Percentiles rank a stretch among this genome's conserved stretches.
phyloP scores from a whole-genome alignment of 352 stramenopile genomes.

The Aphanomyces euteiches region DNA sequence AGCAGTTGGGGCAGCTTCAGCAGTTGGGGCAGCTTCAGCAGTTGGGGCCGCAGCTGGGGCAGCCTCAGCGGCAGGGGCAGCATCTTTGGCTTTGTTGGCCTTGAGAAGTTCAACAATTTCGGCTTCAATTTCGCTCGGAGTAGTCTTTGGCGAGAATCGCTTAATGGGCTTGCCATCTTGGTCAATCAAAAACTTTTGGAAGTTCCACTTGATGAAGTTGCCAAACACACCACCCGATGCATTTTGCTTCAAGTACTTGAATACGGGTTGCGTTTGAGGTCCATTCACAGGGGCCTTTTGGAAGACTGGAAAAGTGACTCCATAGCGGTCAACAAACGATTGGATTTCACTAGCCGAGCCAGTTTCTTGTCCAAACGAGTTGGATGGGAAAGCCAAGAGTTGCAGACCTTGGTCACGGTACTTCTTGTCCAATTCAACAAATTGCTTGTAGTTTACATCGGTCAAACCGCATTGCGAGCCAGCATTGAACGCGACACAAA shows the following conservation, averaged over 20 bases:
- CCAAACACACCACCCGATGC: slow-evolving; percentile 57
- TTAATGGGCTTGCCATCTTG: slow-evolving; percentile 68
- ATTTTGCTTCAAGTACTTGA: slow-evolving; percentile 75
- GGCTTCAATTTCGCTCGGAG: slow-evolving; percentile 64
- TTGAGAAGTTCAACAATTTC: slow-evolving; percentile 73
- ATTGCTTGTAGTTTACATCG: slow-evolving; percentile 71
- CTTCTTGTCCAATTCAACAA: slow-evolving; percentile 55
- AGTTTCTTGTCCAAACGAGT: slow-evolving; percentile 84
- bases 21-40: too few species aligned
- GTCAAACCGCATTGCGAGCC: slow-evolving; percentile 76
- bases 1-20: too few species aligned
- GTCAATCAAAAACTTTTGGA: slow-evolving; percentile 88
- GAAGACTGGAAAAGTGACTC: slow-evolving; percentile 48
- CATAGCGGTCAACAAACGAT: slow-evolving; percentile 56
- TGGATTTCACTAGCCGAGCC: slow-evolving; percentile 50
- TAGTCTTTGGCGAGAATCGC: slow-evolving; percentile 63
- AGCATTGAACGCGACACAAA: slow-evolving; percentile 64
- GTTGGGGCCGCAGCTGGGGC: too few species aligned
- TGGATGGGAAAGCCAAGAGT: slow-evolving; percentile 79
- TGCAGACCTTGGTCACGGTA: slow-evolving; percentile 54
- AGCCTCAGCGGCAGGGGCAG: too few species aligned
- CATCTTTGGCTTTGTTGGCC: not conserved
- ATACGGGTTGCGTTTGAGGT: slow-evolving; percentile 63
- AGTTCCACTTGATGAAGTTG: slow-evolving; percentile 87
- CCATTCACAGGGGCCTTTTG: slow-evolving; percentile 86